These are phyloP conservation scores for Clarireedia sp. DNA, from an alignment of 2,329 filamentous ascomycete species.

Conservation along the genomic window DNA sequence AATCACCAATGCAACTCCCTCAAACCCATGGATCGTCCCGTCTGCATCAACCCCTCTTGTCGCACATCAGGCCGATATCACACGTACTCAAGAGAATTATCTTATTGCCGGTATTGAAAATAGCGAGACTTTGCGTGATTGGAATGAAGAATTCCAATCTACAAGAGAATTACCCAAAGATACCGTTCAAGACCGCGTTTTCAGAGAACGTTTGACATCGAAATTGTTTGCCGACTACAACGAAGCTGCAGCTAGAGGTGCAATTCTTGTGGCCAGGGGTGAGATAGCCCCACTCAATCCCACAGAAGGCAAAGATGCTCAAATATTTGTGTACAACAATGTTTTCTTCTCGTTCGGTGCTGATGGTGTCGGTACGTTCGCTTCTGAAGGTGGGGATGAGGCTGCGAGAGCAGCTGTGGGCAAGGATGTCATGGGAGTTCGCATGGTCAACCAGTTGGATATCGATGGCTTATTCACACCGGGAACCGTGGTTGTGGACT, in stretches of 20 bases:
- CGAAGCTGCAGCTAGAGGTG: slow-evolving; percentile 85
- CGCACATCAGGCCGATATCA: slow-evolving; percentile 73
- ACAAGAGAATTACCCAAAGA: slow-evolving; percentile 91
- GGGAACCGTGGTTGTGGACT: slow-evolving; percentile 93
- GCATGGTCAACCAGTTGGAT: slow-evolving; percentile 92
- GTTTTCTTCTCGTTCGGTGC: slow-evolving; percentile 99
- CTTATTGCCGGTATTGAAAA: slow-evolving; percentile 86
- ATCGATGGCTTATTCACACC: slow-evolving; percentile 91
- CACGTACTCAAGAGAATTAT: slow-evolving; percentile 87
- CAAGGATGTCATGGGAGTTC: slow-evolving; percentile 92
- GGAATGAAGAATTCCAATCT: slow-evolving; percentile 99
- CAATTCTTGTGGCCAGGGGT: slow-evolving; percentile 83
- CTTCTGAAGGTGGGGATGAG: slow-evolving; percentile 91
- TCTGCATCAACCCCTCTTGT: slow-evolving; percentile 54
- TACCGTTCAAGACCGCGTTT: slow-evolving; percentile 89
- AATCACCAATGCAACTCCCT: slow-evolving; percentile 88
- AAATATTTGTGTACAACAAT: slow-evolving; percentile 99
- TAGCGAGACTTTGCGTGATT: slow-evolving; percentile 88
- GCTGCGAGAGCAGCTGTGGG: slow-evolving; percentile 91
- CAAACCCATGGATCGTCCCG: slow-evolving; percentile 85
- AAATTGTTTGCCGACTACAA: slow-evolving; percentile 98
- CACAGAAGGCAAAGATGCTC: slow-evolving; percentile 83
- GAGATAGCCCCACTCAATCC: slow-evolving; percentile 93
- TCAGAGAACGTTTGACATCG: slow-evolving; percentile 85
- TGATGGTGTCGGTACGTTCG: slow-evolving; percentile 95